Evolutionary conservation across 768 basidiomycete species (phyloP).

Genomic region (Hericium rajendrae): DNA sequence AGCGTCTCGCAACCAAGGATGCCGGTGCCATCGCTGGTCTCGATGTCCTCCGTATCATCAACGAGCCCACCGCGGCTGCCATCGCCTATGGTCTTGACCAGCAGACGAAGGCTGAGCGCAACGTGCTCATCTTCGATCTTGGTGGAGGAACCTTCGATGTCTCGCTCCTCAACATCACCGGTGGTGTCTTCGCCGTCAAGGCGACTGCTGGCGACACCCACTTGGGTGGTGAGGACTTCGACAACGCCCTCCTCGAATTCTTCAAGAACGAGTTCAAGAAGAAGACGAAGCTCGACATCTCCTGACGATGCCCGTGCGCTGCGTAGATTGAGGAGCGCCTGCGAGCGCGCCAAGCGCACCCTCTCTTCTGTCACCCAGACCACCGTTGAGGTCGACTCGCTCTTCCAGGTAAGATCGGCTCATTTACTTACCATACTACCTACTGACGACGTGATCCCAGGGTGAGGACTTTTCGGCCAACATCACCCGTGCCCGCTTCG

Average conservation of each 20-base stretch:
- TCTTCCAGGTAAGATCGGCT: conserved; percentile 63
- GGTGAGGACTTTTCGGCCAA: conserved; percentile 98
- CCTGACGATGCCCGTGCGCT: conserved; percentile 94
- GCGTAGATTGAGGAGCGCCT: conserved; percentile 90
- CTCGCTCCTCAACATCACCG: conserved; percentile 93
- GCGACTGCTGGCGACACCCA: conserved; percentile 99
- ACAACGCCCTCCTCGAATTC: conserved; percentile 95
- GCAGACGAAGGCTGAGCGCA: conserved; percentile 90
- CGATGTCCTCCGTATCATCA: conserved; percentile 99
- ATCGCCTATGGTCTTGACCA: conserved; percentile 98
- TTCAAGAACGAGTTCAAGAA: conserved; percentile 99
- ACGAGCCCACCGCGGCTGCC: conserved; percentile 98
- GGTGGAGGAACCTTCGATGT: conserved; percentile 99
- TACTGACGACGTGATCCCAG: conserved; percentile 26
- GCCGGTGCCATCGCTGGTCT: conserved; percentile 97
- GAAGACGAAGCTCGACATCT: conserved; percentile 95
- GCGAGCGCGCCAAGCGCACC: conserved; percentile 99
- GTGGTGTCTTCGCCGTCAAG: conserved; percentile 98
- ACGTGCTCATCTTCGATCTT: conserved; percentile 98
- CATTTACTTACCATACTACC: background rate
- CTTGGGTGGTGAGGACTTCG: conserved; percentile 99
- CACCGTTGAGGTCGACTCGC: conserved; percentile 97
- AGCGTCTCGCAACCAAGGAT: conserved; percentile 98
- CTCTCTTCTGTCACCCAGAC: conserved; percentile 98
- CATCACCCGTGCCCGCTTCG: conserved; percentile 99